Evolutionary conservation across 1,284 basidiomycete species (phyloP).

Genomic region (Crocinoboletus sp.): DNA sequence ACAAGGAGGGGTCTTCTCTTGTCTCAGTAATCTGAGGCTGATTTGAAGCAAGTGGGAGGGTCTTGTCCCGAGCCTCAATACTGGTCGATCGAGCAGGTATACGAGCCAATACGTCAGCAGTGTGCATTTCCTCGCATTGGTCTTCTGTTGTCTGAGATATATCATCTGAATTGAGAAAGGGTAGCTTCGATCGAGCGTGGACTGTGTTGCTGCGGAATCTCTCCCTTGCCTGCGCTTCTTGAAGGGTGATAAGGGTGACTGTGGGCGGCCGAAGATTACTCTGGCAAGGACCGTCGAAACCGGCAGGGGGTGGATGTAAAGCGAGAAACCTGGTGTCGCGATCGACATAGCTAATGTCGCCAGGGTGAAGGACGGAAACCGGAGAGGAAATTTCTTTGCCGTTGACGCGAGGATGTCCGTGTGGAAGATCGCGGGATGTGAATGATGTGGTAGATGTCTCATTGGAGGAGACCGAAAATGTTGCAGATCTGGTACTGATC

Average conservation of each 20-base stretch:
- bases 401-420: slow-evolving; percentile 34
- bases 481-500: slow-evolving; percentile 38
- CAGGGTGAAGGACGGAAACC: slow-evolving; percentile 34
- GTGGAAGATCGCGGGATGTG: slow-evolving; percentile 33
- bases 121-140: slow-evolving; percentile 15
- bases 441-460: slow-evolving; percentile 46
- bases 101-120: slow-evolving; percentile 25
- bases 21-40: slow-evolving; percentile 36
- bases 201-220: slow-evolving; percentile 48
- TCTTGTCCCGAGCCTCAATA: slow-evolving; percentile 50
- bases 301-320: slow-evolving; percentile 28
- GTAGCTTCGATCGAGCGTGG: slow-evolving; percentile 28
- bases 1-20: slow-evolving; percentile 35
- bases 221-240: slow-evolving; percentile 62
- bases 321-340: slow-evolving; percentile 35
- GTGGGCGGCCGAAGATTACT: slow-evolving; percentile 45
- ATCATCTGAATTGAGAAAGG: slow-evolving; percentile 30
- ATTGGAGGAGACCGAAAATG: slow-evolving; percentile 39
- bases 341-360: slow-evolving; percentile 25
- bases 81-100: slow-evolving; percentile 57
- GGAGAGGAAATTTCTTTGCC: slow-evolving; percentile 53
- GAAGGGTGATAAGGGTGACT: slow-evolving; percentile 66
- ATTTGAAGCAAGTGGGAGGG: slow-evolving; percentile 38
- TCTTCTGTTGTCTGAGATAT: slow-evolving; percentile 22
- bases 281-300: slow-evolving; percentile 40